Conservation (phyloP, 768 basidiomycete species). For the Hydnomerulius pinastri region DNA sequence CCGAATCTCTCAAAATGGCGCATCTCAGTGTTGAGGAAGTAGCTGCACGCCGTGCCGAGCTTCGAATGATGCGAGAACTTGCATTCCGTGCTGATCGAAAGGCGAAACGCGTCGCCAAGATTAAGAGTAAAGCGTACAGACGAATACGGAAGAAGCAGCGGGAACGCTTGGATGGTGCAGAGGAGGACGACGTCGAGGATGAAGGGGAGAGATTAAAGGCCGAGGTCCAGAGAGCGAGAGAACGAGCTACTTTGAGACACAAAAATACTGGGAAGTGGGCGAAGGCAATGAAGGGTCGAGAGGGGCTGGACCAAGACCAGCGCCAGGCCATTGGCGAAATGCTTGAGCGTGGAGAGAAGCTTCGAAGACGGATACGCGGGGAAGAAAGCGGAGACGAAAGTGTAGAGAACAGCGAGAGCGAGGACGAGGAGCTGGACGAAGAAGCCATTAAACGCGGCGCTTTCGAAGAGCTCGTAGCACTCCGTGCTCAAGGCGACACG, state of each 20-base stretch:
- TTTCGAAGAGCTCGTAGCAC: slow-evolving; percentile 71
- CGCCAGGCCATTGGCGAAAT: slow-evolving; percentile 79
- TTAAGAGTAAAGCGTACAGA: slow-evolving; percentile 93
- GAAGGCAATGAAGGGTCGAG: slow-evolving; percentile 65
- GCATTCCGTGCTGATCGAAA: slow-evolving; percentile 93
- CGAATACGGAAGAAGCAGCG: slow-evolving; percentile 79
- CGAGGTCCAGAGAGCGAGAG: slow-evolving; percentile 80
- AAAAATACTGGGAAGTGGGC: slow-evolving; percentile 91
- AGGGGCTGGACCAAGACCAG: slow-evolving; percentile 65
- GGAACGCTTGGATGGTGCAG: slow-evolving; percentile 54
- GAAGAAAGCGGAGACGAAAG: slow-evolving; percentile 57
- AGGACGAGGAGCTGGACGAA: slow-evolving; percentile 40
- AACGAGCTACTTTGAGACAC: slow-evolving; percentile 87
- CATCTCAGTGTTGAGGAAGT: slow-evolving; percentile 87
- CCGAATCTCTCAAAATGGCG: slow-evolving; percentile 83
- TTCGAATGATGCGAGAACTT: slow-evolving; percentile 88
- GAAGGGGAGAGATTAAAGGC: slow-evolving; percentile 59
- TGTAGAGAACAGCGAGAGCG: slow-evolving; percentile 46
- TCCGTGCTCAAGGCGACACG: slow-evolving; percentile 44
- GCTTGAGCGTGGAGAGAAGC: slow-evolving; percentile 77
- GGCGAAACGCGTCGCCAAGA: slow-evolving; percentile 87
- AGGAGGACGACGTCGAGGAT: slow-evolving; percentile 47
- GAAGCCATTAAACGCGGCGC: slow-evolving; percentile 60
- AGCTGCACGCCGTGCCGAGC: slow-evolving; percentile 72
- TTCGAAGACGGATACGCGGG: slow-evolving; percentile 76